phyloP scores from a whole-genome alignment of 2,329 filamentous ascomycete genomes.

The Aspergillus pseudoglaucus region DNA sequence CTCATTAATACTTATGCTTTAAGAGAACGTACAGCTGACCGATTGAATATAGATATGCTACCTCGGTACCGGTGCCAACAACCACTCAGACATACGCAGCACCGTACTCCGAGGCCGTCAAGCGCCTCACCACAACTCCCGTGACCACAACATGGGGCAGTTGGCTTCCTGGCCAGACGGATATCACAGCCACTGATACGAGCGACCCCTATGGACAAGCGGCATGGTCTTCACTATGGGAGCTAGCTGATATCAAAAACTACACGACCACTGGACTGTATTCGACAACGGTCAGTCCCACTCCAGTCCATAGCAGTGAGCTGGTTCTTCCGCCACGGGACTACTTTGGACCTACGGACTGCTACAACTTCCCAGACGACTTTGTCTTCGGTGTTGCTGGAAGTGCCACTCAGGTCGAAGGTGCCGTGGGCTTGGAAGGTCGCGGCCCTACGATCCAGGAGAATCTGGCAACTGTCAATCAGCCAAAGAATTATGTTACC shows the following conservation, averaged over 20 bases:
- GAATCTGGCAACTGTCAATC: constrained; percentile 24
- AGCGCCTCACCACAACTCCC: constrained; percentile 16
- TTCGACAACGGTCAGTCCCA: constrained; percentile 50
- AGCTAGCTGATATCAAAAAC: constrained; percentile 21
- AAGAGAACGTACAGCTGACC: background rate
- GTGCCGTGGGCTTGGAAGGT: constrained; percentile 36
- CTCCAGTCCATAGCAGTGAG: constrained; percentile 49
- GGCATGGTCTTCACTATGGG: constrained; percentile 32
- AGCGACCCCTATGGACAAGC: constrained; percentile 28
- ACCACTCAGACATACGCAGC: constrained; percentile 24
- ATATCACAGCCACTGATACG: constrained; percentile 20
- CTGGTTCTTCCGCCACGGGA: constrained; percentile 50
- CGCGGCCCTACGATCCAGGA: constrained; percentile 35
- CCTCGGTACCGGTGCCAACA: constrained; percentile 24
- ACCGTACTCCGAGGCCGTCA: constrained; percentile 18
- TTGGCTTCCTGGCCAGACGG: constrained; percentile 26
- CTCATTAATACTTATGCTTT: background rate
- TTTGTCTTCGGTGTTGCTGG: constrained; percentile 42
- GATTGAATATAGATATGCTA: constrained; percentile 19
- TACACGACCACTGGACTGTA: constrained; percentile 35
- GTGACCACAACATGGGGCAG: constrained; percentile 28
- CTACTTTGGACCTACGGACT: constrained; percentile 40
- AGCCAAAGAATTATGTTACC: constrained; percentile 43
- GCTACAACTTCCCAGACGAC: constrained; percentile 28
- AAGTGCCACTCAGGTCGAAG: constrained; percentile 41